Evolutionary conservation across 2,329 filamentous ascomycete species (phyloP), one percentile per base, ranked within the genome.

Genomic region (Paraphoma chrysanthemicola): DNA sequence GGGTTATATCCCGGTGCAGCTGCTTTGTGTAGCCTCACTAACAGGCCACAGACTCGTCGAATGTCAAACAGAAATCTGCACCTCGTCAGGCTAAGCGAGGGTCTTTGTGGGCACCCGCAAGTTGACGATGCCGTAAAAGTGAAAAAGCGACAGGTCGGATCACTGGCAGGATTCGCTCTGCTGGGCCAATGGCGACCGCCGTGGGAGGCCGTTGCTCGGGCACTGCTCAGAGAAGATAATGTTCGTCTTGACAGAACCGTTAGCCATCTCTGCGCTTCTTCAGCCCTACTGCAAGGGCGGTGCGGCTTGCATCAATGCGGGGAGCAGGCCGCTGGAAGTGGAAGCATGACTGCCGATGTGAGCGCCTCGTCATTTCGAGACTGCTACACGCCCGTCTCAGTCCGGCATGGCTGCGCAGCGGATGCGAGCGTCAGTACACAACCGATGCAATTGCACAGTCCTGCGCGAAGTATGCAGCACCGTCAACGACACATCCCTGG

Each of bases 261-360:
- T 36, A 3, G 23, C 36, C 43, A 46, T 36, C 23, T 17, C 42
- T 49, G 52, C 39, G 52, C 52, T 48, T 55, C 42, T 54, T 71
- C 70, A 75, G 71, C 69, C 70, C 62, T 74, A 68, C 71, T 72
- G 71, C 69, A 75, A 74, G 71, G 72, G 66, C 66, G 61, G 58
- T 60, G 56, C 50, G 62, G 62, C 58, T 23, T 68, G 64, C 63
- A 65, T 62, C 59, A 51, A 59, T 55, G 62, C 48, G 51, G 59
- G 56, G 57, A 66, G 52, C 44, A 43, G 50, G 49, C 58, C 62
- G 59, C 65, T 64, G 60, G 53, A 62, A 60, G 56, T 56, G 65
- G 62, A 66, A 60, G 65, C 59, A 57, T 60, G 54, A 68, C 54
- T 66, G 63, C 64, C 62, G 56, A 54, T 51, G 46, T 56, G 60